Evolutionary conservation across 306 rosid genomes (phyloP).

Genomic region (Canavalia gladiata): DNA sequence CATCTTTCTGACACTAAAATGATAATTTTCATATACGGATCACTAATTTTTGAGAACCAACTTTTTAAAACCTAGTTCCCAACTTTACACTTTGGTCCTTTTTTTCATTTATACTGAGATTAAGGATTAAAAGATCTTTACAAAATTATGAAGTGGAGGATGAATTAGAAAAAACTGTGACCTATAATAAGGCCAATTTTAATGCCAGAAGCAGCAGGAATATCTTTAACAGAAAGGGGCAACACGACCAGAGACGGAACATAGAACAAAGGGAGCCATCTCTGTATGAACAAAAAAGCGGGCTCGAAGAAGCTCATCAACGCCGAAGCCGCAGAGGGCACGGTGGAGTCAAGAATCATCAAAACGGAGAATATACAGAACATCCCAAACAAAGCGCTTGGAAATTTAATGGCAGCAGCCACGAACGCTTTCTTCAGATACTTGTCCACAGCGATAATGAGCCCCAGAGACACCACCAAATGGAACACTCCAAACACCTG

Average conservation of each 20-base stretch:
- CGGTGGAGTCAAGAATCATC: conserved; percentile 69
- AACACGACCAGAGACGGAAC: conserved; percentile 90
- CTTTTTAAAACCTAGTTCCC: no score
- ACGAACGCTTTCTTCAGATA: conserved; percentile 75
- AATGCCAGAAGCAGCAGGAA: conserved; percentile 91
- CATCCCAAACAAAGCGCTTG: conserved; percentile 97
- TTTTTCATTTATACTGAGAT: no score
- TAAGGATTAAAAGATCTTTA: no score
- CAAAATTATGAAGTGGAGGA: no score
- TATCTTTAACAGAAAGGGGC: conserved; percentile 83
- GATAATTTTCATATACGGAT: no score
- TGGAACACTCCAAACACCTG: conserved; percentile 73
- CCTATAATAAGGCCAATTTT: conserved; percentile 84
- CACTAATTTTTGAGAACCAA: no score
- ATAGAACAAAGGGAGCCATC: conserved; percentile 95
- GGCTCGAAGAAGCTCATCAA: conserved; percentile 87
- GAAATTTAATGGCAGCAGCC: conserved; percentile 84
- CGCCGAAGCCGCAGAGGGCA: conserved; percentile 72
- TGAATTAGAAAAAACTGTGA: background rate
- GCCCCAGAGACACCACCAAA: conserved; percentile 79
- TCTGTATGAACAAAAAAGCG: conserved; percentile 85
- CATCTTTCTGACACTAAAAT: no score
- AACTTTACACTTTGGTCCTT: no score
- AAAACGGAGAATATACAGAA: conserved; percentile 88
- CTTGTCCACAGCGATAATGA: conserved; percentile 69